These are phyloP conservation scores for Cutaneotrichosporon curvatum DNA, from an alignment of 1,284 basidiomycete genomes.

Conservation along the genomic window DNA sequence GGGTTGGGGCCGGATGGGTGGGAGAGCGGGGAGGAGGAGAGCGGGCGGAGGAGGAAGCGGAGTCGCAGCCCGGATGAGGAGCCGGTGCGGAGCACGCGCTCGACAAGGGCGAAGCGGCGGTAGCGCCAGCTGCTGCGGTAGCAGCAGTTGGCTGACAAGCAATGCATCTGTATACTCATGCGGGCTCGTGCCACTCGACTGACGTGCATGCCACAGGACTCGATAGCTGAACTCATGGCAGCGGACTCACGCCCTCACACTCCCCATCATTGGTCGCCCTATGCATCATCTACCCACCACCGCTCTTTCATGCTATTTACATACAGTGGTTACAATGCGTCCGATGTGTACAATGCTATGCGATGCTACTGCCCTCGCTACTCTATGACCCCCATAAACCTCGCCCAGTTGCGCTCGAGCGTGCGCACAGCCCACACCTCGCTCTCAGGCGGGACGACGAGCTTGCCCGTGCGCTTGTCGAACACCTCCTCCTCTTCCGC, in stretches of 20 bases:
- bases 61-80: constrained; percentile 13
- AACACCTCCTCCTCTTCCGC: constrained; percentile 19
- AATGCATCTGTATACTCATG: too few relatives aligned
- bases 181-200: too few relatives aligned
- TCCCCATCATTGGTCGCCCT: too few relatives aligned
- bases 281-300: too few relatives aligned
- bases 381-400: constrained; percentile 32
- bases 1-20: constrained; percentile 27
- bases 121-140: constrained; percentile 1
- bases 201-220: too few relatives aligned
- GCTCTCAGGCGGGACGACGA: constrained; percentile 1
- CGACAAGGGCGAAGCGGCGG: constrained; percentile 9
- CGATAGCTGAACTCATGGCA: too few relatives aligned
- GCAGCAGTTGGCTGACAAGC: too few relatives aligned
- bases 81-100: constrained; percentile 1
- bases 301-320: too few relatives aligned
- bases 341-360: too few relatives aligned
- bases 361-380: background rate
- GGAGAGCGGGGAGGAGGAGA: constrained; percentile 27
- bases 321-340: too few relatives aligned
- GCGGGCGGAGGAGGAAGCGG: constrained; percentile 14
- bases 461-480: constrained; percentile 11
- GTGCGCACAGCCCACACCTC: constrained; percentile 31
- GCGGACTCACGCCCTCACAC: too few relatives aligned
- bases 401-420: constrained; percentile 45